These are phyloP conservation scores for Cryphonectria naterciae DNA, from an alignment of 2,329 filamentous ascomycete species.

Conservation along the genomic window DNA sequence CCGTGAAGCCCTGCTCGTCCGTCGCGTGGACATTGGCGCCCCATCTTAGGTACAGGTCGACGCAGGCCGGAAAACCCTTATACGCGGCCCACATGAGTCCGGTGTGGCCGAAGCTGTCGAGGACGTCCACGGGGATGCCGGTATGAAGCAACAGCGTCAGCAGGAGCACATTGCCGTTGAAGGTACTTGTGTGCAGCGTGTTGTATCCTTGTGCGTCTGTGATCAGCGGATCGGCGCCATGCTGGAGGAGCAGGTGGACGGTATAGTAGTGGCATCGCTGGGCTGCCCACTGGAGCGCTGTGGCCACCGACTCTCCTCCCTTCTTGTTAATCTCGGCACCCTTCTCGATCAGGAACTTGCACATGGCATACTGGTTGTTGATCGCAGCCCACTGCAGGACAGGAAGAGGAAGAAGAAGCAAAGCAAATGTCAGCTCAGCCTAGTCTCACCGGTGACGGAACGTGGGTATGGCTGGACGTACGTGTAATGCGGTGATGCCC, in stretches of 20 bases:
- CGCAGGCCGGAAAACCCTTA: slow-evolving; percentile 90
- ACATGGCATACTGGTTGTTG: slow-evolving; percentile 97
- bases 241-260: slow-evolving; percentile 86
- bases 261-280: slow-evolving; percentile 97
- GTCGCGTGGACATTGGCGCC: slow-evolving; percentile 89
- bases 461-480: slow-evolving; percentile 49
- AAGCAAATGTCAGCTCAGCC: slow-evolving; percentile 11
- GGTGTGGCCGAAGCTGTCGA: slow-evolving; percentile 89
- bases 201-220: slow-evolving; percentile 97
- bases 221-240: slow-evolving; percentile 89
- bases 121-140: slow-evolving; percentile 90
- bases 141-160: slow-evolving; percentile 90
- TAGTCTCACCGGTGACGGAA: slow-evolving; percentile 22
- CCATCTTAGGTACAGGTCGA: slow-evolving; percentile 92
- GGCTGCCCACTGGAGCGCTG: slow-evolving; percentile 94
- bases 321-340: slow-evolving; percentile 94
- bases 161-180: slow-evolving; percentile 93
- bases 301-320: slow-evolving; percentile 92
- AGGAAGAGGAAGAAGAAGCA: not conserved
- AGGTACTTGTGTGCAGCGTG: slow-evolving; percentile 93
- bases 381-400: slow-evolving; percentile 87
- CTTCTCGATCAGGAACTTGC: slow-evolving; percentile 84
- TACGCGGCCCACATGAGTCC: slow-evolving; percentile 99
- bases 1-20: slow-evolving; percentile 92
- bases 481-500: slow-evolving; percentile 93